Evolutionary conservation across 2,329 filamentous ascomycete genomes (phyloP).

Genomic region (Colletotrichum noveboracense): DNA sequence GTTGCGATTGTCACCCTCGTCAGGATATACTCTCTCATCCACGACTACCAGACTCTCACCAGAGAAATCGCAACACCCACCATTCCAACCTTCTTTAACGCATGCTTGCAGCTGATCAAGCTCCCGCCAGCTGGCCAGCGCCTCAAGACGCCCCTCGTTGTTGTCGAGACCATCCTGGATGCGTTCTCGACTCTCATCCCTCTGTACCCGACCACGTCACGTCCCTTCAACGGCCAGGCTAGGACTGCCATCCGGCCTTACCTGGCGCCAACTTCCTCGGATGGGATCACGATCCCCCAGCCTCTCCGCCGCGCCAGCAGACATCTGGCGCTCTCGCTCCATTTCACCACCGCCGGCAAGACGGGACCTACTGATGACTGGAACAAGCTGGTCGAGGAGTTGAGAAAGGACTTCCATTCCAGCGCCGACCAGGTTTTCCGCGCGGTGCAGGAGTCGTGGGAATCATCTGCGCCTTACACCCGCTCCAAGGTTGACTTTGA

Average conservation of each 20-base stretch:
- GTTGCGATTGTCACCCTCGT: conserved; percentile 78
- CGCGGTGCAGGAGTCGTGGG: conserved; percentile 81
- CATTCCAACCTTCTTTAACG: conserved; percentile 74
- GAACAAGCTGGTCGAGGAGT: conserved; percentile 67
- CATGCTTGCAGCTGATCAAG: conserved; percentile 72
- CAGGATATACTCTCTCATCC: conserved; percentile 83
- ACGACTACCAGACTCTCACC: conserved; percentile 81
- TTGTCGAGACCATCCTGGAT: conserved; percentile 73
- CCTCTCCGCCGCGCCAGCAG: conserved; percentile 64
- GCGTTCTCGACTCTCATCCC: conserved; percentile 76
- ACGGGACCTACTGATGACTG: conserved; percentile 80
- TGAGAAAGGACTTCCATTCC: conserved; percentile 69
- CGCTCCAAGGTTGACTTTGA: conserved; percentile 46
- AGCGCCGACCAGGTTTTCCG: conserved; percentile 81
- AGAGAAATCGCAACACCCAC: conserved; percentile 88
- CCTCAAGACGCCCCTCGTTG: conserved; percentile 45
- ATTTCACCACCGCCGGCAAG: conserved; percentile 84
- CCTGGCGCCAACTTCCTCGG: conserved; percentile 68
- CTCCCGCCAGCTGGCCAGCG: conserved; percentile 42
- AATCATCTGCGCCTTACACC: conserved; percentile 63
- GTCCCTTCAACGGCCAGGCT: conserved; percentile 75
- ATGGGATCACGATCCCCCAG: conserved; percentile 51
- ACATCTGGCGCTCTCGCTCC: conserved; percentile 71
- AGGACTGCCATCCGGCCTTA: conserved; percentile 63
- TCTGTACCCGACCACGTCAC: conserved; percentile 83